phyloP scores from a whole-genome alignment of 176 grass and related monocot species.

The Phoenix roebelenii region DNA sequence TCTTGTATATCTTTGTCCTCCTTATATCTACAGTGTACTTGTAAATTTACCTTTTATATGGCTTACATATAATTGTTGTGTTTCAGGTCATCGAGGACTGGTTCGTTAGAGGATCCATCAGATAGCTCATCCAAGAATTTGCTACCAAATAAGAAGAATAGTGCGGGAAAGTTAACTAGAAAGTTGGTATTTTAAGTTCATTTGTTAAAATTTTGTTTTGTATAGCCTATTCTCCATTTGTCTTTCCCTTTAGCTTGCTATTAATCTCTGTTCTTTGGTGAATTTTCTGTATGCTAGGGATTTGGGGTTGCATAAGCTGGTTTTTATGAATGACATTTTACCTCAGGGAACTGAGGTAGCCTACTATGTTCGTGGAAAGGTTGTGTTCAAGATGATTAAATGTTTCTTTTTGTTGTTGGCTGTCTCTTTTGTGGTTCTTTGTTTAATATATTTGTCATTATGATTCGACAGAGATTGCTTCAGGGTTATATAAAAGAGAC shows the following conservation, averaged over 20 bases:
- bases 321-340: slow-evolving; percentile 58
- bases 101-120: slow-evolving; percentile 24
- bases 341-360: slow-evolving; percentile 79
- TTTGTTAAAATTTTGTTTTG: background rate
- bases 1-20: no score
- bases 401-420: slow-evolving; percentile 1
- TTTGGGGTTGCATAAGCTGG: slow-evolving; percentile 61
- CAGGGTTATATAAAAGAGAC: slow-evolving; percentile 32
- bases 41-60: no score
- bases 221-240: slow-evolving; percentile 4
- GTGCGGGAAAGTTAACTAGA: slow-evolving; percentile 61
- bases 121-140: slow-evolving; percentile 24
- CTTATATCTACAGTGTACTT: no score
- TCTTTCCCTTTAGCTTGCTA: slow-evolving; percentile 8
- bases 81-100: no score
- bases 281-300: slow-evolving; percentile 33
- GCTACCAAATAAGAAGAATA: slow-evolving; percentile 40
- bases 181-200: slow-evolving; percentile 43
- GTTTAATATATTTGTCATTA: background rate
- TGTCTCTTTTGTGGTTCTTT: slow-evolving; percentile 5
- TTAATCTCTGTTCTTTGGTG: slow-evolving; percentile 19
- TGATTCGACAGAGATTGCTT: background rate
- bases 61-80: no score
- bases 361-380: slow-evolving; percentile 75
- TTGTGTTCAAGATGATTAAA: slow-evolving; percentile 20